Percentiles rank a stretch among this genome's conserved stretches.
Conservation (phyloP, 2,329 filamentous ascomycete genomes). For the Tolypocladium cylindrosporum region DNA sequence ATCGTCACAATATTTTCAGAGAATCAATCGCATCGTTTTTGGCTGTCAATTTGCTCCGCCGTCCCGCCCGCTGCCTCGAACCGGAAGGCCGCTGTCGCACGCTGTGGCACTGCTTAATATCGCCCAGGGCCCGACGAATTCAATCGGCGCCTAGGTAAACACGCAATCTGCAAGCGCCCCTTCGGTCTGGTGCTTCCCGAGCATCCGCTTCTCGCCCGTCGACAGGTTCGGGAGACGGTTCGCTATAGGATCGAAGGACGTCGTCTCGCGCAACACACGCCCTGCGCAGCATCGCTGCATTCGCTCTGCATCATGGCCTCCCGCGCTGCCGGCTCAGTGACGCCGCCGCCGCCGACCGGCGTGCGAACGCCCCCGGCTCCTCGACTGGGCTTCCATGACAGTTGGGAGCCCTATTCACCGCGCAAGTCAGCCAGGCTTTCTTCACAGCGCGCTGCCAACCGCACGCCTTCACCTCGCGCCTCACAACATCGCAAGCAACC, state of each 20-base stretch:
- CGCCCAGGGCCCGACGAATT: background rate
- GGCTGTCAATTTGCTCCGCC: slow-evolving; percentile 1
- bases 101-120: background rate
- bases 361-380: slow-evolving; percentile 61
- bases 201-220: slow-evolving; percentile 6
- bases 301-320: slow-evolving; percentile 16
- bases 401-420: slow-evolving; percentile 63
- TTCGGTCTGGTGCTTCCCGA: slow-evolving; percentile 3
- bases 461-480: slow-evolving; percentile 45
- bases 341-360: slow-evolving; percentile 49
- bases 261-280: background rate
- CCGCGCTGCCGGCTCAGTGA: slow-evolving; percentile 27
- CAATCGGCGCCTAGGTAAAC: background rate
- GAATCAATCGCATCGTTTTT: slow-evolving; percentile 1
- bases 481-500: slow-evolving; percentile 18
- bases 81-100: background rate
- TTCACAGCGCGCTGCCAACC: slow-evolving; percentile 38
- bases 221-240: slow-evolving; percentile 5
- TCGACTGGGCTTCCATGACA: slow-evolving; percentile 55
- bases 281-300: slow-evolving; percentile 4
- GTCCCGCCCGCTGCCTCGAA: background rate
- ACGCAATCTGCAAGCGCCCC: background rate
- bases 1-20: slow-evolving; percentile 9
- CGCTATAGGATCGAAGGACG: background rate
- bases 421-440: slow-evolving; percentile 59